Base-by-base conservation (phyloP, 192 early-diverging fungal genomes). In the Linnemannia zychae region DNA sequence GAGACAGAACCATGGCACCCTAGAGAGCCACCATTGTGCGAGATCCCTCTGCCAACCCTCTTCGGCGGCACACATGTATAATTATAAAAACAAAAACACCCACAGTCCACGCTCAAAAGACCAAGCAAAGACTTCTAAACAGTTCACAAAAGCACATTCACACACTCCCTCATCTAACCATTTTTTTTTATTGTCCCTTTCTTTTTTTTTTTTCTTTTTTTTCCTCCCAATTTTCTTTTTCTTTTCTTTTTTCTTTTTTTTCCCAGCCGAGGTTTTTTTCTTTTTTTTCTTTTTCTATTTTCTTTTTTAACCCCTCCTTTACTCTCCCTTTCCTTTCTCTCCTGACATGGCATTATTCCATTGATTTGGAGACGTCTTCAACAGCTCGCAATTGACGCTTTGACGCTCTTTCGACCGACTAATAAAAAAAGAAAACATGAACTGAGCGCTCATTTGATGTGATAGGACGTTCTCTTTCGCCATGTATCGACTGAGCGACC, bases 1-100 rank as follows among this genome's bases (percentile, higher is more conserved):
- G 74, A 37, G 67, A 82, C 70, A 67, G 79, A 48, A 37, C 74
- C 20, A 44, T 50, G 22, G 70, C 46, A 60, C 52, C 67, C 17
- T 65, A 72, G 47, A 18, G 68, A 7, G 40, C n/a, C n/a, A n/a
- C n/a, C n/a, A n/a, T n/a, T n/a, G n/a, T n/a, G n/a, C n/a, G n/a
- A n/a, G n/a, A n/a, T n/a, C n/a, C n/a, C n/a, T n/a, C n/a, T n/a
- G n/a, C n/a, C n/a, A n/a, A n/a, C n/a, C n/a, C n/a, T n/a, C n/a
- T n/a, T n/a, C n/a, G n/a, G n/a, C n/a, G n/a, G n/a, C 18, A 38
- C 31, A 60, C 24, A 34, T 57, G 72, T 28, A 57, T n/a, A n/a
- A n/a, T n/a, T n/a, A n/a, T n/a, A n/a, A 57, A 9, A 57, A 57
- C 33, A 67, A 6, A 37, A 17, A 33, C 60, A 67, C 3, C 31